Percentiles rank a stretch among this genome's conserved stretches.
phyloP scores from a whole-genome alignment of 352 stramenopile species.

The Phytopythium sindhum region DNA sequence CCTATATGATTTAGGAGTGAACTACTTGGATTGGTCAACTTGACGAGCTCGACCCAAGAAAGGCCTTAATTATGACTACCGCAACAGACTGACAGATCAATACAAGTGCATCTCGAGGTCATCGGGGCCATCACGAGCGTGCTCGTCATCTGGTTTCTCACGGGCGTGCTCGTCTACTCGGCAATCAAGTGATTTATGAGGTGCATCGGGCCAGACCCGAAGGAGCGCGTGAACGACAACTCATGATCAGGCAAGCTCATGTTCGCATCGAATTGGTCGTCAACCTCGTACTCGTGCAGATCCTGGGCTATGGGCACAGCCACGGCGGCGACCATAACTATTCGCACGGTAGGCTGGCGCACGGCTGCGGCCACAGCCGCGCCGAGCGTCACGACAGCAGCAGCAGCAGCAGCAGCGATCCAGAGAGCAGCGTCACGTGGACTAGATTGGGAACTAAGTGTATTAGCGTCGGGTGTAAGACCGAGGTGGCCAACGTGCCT shows the following conservation, averaged over 20 bases:
- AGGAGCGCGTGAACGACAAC: conserved; percentile 91
- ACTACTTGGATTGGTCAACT: too few species aligned
- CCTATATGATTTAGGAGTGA: too few species aligned
- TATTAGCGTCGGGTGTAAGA: too few species aligned
- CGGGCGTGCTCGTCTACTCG: conserved; percentile 91
- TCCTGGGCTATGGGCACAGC: conserved; percentile 82
- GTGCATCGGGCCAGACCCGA: conserved; percentile 68
- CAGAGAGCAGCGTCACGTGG: conserved; percentile 15
- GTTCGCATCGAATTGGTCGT: too few species aligned
- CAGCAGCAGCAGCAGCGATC: conserved; percentile 9
- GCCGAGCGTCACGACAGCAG: conserved; percentile 16
- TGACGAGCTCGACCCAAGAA: too few species aligned
- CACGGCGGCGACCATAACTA: conserved; percentile 58
- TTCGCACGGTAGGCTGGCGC: conserved; percentile 12
- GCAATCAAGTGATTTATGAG: conserved; percentile 88
- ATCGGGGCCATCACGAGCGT: conserved; percentile 94
- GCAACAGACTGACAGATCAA: too few species aligned
- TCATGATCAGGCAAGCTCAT: conserved; percentile 98
- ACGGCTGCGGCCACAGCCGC: conserved; percentile 27
- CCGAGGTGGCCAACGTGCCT: too few species aligned
- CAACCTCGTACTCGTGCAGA: too few species aligned
- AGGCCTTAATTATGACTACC: too few species aligned
- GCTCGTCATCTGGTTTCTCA: conserved; percentile 92
- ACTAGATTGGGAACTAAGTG: too few species aligned
- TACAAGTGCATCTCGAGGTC: too few species aligned